Evolutionary conservation across 2,329 filamentous ascomycete genomes (phyloP).

Genomic region (Hirsutella rhossiliensis): DNA sequence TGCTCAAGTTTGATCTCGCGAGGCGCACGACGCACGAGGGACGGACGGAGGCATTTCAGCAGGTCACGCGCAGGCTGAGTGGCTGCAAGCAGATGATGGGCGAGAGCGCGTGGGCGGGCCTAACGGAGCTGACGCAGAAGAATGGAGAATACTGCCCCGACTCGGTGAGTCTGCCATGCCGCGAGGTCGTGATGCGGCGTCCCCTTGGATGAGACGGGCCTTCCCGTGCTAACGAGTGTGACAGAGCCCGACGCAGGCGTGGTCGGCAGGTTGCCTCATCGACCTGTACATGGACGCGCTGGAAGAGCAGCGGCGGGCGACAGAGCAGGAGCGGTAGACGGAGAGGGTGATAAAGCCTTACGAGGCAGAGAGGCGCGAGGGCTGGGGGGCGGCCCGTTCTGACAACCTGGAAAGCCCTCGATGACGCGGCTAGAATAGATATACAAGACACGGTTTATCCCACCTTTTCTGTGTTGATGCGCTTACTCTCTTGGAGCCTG

Average conservation of each 20-base stretch:
- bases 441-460: no score
- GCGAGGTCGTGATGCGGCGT: no score
- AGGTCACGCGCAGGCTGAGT: constrained; percentile 71
- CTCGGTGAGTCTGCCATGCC: constrained; percentile 51
- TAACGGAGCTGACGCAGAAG: constrained; percentile 90
- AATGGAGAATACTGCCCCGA: constrained; percentile 73
- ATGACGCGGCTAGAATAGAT: no score
- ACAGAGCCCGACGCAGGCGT: constrained; percentile 86
- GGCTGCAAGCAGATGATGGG: constrained; percentile 79
- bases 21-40: constrained; percentile 49
- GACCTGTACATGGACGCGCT: constrained; percentile 91
- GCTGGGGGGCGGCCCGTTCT: no score
- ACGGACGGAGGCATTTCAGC: constrained; percentile 81
- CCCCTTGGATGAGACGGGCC: no score
- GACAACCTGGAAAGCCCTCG: no score
- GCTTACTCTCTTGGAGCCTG: no score
- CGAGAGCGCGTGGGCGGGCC: constrained; percentile 73
- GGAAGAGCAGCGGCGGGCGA: constrained; percentile 28
- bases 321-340: neutral
- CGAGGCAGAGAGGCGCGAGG: neutral
- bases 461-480: no score
- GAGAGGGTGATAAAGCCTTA: neutral
- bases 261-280: constrained; percentile 89
- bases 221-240: neutral
- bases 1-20: constrained; percentile 80